Conservation (phyloP, 768 basidiomycete species). For the Termitomyces heimii region DNA sequence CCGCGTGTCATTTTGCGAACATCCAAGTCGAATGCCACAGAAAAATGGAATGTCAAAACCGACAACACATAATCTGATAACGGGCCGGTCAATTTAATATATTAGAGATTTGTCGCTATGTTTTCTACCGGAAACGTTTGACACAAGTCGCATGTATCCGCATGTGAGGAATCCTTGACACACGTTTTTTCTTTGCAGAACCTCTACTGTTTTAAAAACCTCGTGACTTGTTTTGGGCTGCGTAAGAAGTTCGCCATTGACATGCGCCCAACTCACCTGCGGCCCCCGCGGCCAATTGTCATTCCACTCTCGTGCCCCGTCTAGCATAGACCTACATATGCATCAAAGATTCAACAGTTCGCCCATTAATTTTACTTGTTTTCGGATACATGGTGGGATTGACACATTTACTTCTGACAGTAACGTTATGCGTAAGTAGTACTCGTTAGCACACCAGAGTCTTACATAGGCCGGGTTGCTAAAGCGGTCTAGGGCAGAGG, state of each 20-base stretch:
- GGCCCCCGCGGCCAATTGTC: constrained; percentile 3
- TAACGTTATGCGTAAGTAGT: neutral
- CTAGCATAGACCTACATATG: neutral
- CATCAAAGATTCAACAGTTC: neutral
- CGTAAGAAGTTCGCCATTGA: constrained; percentile 6
- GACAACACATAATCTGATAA: neutral
- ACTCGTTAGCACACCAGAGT: neutral
- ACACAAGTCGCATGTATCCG: neutral
- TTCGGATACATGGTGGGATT: neutral
- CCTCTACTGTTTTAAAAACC: neutral
- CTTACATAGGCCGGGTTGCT: neutral
- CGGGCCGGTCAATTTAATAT: neutral
- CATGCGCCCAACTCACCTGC: constrained; percentile 16
- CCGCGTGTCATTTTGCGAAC: neutral
- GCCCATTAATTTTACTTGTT: constrained; percentile 1
- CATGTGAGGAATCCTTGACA: neutral
- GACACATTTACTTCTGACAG: too few species aligned
- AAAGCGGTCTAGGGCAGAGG: neutral
- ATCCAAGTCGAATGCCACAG: neutral
- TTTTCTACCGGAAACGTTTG: neutral
- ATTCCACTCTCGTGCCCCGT: neutral
- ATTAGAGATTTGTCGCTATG: neutral
- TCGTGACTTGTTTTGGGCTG: neutral
- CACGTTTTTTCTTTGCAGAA: neutral
- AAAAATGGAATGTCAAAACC: neutral